A percentile compares a stretch with the other conserved stretches of the same genome.
Conservation (phyloP, 108 stramenopile genomes). For the Bacterosira constricta region DNA sequence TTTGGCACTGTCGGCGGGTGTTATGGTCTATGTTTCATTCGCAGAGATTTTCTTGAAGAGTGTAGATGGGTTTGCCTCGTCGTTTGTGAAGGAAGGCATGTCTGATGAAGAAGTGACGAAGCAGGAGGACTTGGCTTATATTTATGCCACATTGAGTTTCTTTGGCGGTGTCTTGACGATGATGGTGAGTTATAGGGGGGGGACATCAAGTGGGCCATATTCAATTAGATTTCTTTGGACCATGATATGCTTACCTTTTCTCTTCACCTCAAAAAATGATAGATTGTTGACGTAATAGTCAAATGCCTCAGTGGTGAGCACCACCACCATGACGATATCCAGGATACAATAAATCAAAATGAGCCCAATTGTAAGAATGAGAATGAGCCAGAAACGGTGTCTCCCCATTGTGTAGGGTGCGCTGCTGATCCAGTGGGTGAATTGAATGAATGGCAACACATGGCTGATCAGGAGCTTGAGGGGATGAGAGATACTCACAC, state of each 20-base stretch:
- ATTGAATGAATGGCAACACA: slow-evolving; percentile 46
- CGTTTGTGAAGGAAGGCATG: slow-evolving; percentile 2
- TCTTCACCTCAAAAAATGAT: background rate
- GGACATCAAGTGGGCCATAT: too few relatives aligned
- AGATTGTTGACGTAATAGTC: slow-evolving; percentile 32
- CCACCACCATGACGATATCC: slow-evolving; percentile 22
- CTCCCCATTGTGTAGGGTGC: slow-evolving; percentile 39
- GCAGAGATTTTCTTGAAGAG: slow-evolving; percentile 80
- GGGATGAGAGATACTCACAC: slow-evolving; percentile 4
- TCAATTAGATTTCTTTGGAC: background rate
- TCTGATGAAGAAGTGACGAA: slow-evolving; percentile 17
- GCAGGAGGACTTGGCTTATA: slow-evolving; percentile 35
- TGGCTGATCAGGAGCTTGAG: slow-evolving; percentile 31
- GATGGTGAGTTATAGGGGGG: slow-evolving; percentile 46
- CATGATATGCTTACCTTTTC: background rate
- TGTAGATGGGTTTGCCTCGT: slow-evolving; percentile 28
- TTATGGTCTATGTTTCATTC: slow-evolving; percentile 87
- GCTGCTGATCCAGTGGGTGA: slow-evolving; percentile 47
- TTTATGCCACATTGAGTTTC: slow-evolving; percentile 64
- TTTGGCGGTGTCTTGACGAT: slow-evolving; percentile 71
- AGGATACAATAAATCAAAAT: slow-evolving; percentile 8
- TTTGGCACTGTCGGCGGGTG: slow-evolving; percentile 74
- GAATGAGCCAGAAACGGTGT: slow-evolving; percentile 1
- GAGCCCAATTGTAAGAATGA: background rate
- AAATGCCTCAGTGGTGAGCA: slow-evolving; percentile 35